These are phyloP conservation scores for Fomitopsis serialis DNA, from an alignment of 768 basidiomycete species.

Conservation along the genomic window DNA sequence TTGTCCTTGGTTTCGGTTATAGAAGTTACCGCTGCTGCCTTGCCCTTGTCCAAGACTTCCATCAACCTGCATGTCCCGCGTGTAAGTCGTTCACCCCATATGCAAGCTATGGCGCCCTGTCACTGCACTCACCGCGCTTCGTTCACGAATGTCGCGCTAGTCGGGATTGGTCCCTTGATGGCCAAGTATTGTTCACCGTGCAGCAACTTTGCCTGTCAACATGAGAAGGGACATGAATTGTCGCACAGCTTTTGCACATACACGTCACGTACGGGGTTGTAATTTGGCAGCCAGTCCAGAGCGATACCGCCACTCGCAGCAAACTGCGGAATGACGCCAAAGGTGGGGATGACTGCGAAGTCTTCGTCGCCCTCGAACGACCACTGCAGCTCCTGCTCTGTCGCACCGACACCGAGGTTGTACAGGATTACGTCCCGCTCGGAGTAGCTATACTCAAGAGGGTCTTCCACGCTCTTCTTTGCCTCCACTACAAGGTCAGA, in stretches of 20 bases:
- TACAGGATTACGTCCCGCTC: conserved; percentile 93
- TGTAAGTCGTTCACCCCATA: background rate
- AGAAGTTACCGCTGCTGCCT: conserved; percentile 84
- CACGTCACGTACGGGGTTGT: conserved; percentile 66
- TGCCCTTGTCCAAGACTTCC: conserved; percentile 87
- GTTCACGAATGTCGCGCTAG: conserved; percentile 73
- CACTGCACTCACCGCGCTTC: conserved; percentile 51
- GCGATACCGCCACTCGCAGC: conserved; percentile 58
- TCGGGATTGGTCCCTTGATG: conserved; percentile 84
- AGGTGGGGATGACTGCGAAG: conserved; percentile 86
- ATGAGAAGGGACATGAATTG: background rate
- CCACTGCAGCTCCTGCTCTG: conserved; percentile 88
- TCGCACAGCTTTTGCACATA: background rate
- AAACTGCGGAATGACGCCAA: conserved; percentile 94
- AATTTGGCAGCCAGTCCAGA: conserved; percentile 90
- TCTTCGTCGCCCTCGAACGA: conserved; percentile 85
- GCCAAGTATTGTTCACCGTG: conserved; percentile 96
- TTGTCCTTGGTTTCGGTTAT: conserved; percentile 80
- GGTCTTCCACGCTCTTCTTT: conserved; percentile 54
- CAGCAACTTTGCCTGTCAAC: conserved; percentile 78
- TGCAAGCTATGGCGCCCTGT: background rate
- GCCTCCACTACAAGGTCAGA: conserved; percentile 76
- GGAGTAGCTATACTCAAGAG: conserved; percentile 66
- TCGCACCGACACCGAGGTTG: conserved; percentile 93
- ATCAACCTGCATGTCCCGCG: conserved; percentile 42